Conservation (phyloP, 169 alveolate genomes). For the Eimeria sp. region DNA sequence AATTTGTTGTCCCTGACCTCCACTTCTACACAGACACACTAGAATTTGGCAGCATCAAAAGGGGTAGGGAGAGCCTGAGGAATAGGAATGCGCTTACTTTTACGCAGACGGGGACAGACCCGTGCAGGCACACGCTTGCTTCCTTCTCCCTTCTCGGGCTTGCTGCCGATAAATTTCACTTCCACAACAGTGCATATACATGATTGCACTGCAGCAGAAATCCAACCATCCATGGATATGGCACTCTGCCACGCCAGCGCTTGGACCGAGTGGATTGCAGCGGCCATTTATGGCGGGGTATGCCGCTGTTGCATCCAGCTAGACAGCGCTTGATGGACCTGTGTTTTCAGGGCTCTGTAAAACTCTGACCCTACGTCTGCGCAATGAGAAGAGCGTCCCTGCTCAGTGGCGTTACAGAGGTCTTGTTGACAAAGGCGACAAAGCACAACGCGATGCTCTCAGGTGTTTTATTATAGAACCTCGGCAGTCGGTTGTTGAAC, state of each 20-base stretch:
- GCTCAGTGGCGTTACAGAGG: constrained; percentile 94
- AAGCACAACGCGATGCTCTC: constrained; percentile 67
- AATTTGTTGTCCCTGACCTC: constrained; percentile 95
- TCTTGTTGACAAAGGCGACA: constrained; percentile 89
- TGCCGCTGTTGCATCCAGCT: background rate
- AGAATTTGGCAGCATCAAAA: constrained; percentile 94
- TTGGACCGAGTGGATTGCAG: background rate
- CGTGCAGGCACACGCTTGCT: background rate
- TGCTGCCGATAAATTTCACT: background rate
- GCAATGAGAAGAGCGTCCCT: constrained; percentile 94
- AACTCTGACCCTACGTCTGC: constrained; percentile 88
- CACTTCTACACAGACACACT: constrained; percentile 91
- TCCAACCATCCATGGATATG: background rate
- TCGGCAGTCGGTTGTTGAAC: constrained; percentile 40
- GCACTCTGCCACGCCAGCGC: background rate
- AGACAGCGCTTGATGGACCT: background rate
- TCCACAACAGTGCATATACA: background rate
- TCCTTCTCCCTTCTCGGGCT: background rate
- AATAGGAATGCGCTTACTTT: background rate
- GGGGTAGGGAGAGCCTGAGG: constrained; percentile 36
- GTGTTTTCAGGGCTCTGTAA: constrained; percentile 92
- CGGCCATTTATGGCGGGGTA: background rate
- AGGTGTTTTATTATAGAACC: constrained; percentile 58
- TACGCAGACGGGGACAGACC: background rate
- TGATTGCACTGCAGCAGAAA: background rate